Conservation (phyloP, 164 flowering plant species). For the Vitis cinerea region DNA sequence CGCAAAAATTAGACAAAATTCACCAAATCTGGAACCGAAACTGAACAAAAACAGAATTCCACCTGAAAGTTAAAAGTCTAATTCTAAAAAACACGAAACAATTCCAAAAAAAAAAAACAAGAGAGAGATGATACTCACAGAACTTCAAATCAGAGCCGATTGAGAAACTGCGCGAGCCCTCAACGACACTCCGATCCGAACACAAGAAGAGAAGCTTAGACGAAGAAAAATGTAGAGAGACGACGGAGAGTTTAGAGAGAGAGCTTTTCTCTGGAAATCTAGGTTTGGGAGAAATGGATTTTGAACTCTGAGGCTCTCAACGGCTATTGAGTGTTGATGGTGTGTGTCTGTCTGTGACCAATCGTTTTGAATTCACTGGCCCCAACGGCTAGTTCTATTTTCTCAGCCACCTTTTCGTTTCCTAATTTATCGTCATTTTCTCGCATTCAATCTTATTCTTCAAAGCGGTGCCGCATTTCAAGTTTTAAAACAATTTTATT, state of each 20-base stretch:
- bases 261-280: not conserved
- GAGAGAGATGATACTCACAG: not conserved
- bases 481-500: conserved; percentile 9
- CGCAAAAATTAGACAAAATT: no score
- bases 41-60: not conserved
- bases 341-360: not conserved
- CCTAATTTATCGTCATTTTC: not conserved
- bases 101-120: not conserved
- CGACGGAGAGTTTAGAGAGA: conserved; percentile 1
- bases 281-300: not conserved
- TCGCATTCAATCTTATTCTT: not conserved
- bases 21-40: no score
- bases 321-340: conserved; percentile 2
- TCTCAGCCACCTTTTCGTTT: not conserved
- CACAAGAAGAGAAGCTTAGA: not conserved
- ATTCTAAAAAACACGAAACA: not conserved
- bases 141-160: not conserved
- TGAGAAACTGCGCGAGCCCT: not conserved
- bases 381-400: conserved; percentile 36
- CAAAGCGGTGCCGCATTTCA: conserved; percentile 10
- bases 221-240: not conserved
- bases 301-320: conserved; percentile 5
- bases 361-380: not conserved
- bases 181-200: not conserved
- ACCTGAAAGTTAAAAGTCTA: not conserved